Percentiles rank a stretch among this genome's conserved stretches.
Conservation (phyloP, 495 filamentous ascomycete genomes). For the Lasiosphaeria hispida region DNA sequence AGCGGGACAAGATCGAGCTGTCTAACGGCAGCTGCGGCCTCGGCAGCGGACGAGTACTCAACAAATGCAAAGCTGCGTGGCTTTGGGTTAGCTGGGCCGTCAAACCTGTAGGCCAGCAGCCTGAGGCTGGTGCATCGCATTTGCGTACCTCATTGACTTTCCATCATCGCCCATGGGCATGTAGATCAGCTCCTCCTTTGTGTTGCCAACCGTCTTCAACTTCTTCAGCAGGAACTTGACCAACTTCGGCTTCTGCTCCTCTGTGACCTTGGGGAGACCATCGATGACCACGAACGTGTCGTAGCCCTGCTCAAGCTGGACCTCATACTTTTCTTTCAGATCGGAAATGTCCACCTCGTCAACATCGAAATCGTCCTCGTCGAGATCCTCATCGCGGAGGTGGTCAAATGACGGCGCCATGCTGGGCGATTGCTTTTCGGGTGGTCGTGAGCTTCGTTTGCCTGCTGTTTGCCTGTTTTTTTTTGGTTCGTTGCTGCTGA, state of each 20-base stretch:
- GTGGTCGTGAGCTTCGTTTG: slow-evolving; percentile 10
- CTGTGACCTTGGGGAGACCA: slow-evolving; percentile 80
- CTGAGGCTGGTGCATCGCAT: not conserved
- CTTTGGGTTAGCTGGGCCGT: not conserved
- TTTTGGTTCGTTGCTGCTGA: slow-evolving; percentile 7
- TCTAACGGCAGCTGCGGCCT: slow-evolving; percentile 84
- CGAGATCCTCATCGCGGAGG: slow-evolving; percentile 65
- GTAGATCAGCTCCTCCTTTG: slow-evolving; percentile 79
- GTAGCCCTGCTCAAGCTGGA: slow-evolving; percentile 90
- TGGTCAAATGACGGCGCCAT: slow-evolving; percentile 61
- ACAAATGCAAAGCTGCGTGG: slow-evolving; percentile 80
- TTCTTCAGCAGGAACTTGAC: slow-evolving; percentile 93
- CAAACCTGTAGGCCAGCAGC: not conserved
- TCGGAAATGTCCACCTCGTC: slow-evolving; percentile 95
- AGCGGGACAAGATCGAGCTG: slow-evolving; percentile 77
- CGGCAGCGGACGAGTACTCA: slow-evolving; percentile 88
- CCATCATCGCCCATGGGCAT: slow-evolving; percentile 87
- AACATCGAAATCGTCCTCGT: slow-evolving; percentile 85
- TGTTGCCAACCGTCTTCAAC: slow-evolving; percentile 77
- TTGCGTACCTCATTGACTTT: slow-evolving; percentile 72
- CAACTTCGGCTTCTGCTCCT: slow-evolving; percentile 83
- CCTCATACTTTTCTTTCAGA: slow-evolving; percentile 87
- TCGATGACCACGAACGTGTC: slow-evolving; percentile 95
- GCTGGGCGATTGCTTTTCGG: slow-evolving; percentile 32
- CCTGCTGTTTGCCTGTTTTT: not conserved